A percentile compares a stretch with the other conserved stretches of the same genome.
Conservation (phyloP, 345 rosid species). For the Boechera divaricarpa region DNA sequence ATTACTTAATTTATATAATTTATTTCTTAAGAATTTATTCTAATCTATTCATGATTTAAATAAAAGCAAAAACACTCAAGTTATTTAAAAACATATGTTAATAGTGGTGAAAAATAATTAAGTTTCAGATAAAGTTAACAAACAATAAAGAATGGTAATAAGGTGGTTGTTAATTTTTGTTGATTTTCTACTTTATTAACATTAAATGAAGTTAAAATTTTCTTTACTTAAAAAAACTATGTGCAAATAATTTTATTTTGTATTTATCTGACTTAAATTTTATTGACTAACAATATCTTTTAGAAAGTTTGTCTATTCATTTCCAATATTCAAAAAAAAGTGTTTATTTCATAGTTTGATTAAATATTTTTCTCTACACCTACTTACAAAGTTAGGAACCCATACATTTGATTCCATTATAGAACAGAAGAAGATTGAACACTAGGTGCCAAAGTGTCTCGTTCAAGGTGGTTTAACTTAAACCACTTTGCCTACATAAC, state of each 20-base stretch:
- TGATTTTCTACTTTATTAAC: not conserved
- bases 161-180: not conserved
- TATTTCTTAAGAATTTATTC: not conserved
- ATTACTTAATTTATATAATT: not conserved
- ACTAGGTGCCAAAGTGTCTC: slow-evolving; percentile 39
- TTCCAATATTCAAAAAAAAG: slow-evolving; percentile 4
- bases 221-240: not conserved
- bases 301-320: not conserved
- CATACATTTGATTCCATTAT: not conserved
- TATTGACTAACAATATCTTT: not conserved
- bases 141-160: not conserved
- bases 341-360: not conserved
- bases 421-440: slow-evolving; percentile 23
- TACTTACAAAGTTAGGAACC: slow-evolving; percentile 6
- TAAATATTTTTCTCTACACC: not conserved
- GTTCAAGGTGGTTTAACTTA: slow-evolving; percentile 43
- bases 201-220: slow-evolving; percentile 3
- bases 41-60: not conserved
- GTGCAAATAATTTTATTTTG: slow-evolving; percentile 5
- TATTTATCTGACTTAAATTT: not conserved
- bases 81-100: not conserved
- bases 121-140: slow-evolving; percentile 7
- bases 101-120: slow-evolving; percentile 17
- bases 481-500: slow-evolving; percentile 32
- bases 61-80: not conserved